Conservation (phyloP, 805 yeast species). For the Candida nanaspora region DNA sequence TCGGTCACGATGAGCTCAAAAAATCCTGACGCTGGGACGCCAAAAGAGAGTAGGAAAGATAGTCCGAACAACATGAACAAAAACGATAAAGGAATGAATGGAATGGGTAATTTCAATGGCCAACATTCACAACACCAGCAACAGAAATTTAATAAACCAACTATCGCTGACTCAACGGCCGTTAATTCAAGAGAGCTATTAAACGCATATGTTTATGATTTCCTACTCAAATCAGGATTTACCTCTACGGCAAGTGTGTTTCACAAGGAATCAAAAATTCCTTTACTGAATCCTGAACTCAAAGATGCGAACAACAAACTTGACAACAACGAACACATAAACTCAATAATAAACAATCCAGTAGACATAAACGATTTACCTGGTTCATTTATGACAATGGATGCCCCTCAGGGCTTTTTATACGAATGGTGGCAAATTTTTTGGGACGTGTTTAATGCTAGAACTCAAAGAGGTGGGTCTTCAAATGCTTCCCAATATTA, state of each 20-base stretch:
- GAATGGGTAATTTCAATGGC: neutral
- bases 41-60: neutral
- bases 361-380: constrained; percentile 33
- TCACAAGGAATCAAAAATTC: constrained; percentile 69
- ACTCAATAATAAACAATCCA: constrained; percentile 1
- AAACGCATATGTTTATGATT: constrained; percentile 84
- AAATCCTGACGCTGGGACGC: neutral
- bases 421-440: constrained; percentile 96
- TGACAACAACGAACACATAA: neutral
- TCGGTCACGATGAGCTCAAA: neutral
- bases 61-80: neutral
- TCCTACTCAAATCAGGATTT: constrained; percentile 65
- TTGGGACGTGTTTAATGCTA: constrained; percentile 88
- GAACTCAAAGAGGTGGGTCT: constrained; percentile 59
- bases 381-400: constrained; percentile 49
- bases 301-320: too few species aligned
- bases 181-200: constrained; percentile 50
- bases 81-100: too few species aligned
- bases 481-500: constrained; percentile 64
- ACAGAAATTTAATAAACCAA: constrained; percentile 9
- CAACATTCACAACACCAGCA: neutral
- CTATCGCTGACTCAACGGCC: constrained; percentile 38
- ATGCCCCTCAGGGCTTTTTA: constrained; percentile 81
- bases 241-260: constrained; percentile 69
- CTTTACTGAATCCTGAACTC: constrained; percentile 23